A percentile compares a stretch with the other conserved stretches of the same genome.
phyloP scores from a whole-genome alignment of 805 yeast species.

The Candida hispaniensis region DNA sequence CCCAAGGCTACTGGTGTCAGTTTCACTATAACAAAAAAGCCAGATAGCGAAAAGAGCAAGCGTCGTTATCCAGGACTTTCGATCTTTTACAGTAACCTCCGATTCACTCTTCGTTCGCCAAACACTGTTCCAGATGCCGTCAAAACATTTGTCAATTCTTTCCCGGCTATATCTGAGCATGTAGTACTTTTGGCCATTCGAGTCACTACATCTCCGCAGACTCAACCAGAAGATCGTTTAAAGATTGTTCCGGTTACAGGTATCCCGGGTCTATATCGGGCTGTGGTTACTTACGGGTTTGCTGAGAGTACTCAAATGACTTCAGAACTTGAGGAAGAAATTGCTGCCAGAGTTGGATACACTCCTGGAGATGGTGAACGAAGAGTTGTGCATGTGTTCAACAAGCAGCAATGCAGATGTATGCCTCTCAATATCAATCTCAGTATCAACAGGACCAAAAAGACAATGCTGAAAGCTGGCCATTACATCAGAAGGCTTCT shows the following conservation, averaged over 20 bases:
- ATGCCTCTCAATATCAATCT: constrained; percentile 9
- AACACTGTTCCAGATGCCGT: constrained; percentile 10
- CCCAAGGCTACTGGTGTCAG: too few relatives aligned
- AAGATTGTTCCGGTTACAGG: constrained; percentile 2
- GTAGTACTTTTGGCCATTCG: constrained; percentile 6
- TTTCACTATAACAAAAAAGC: too few relatives aligned
- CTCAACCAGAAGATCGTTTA: constrained; percentile 4
- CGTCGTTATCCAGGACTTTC: neutral
- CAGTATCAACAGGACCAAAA: constrained; percentile 1
- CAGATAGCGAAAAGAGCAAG: too few relatives aligned
- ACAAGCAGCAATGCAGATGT: constrained; percentile 10
- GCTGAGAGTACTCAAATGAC: constrained; percentile 10
- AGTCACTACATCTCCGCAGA: constrained; percentile 2
- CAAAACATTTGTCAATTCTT: constrained; percentile 12
- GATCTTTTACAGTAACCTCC: constrained; percentile 13
- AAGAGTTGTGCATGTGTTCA: constrained; percentile 11
- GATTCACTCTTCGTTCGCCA: constrained; percentile 10
- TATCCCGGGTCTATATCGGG: constrained; percentile 8
- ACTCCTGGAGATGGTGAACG: neutral
- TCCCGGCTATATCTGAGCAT: constrained; percentile 5
- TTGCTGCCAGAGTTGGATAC: constrained; percentile 6
- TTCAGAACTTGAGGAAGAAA: constrained; percentile 10
- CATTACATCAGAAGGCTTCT: constrained; percentile 4
- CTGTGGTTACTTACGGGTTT: constrained; percentile 7
- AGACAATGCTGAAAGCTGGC: constrained; percentile 1